Percentiles rank a stretch among this genome's conserved stretches.
These are phyloP conservation scores for Polymyxa betae DNA, from an alignment of 208 protist species.

Conservation along the genomic window DNA sequence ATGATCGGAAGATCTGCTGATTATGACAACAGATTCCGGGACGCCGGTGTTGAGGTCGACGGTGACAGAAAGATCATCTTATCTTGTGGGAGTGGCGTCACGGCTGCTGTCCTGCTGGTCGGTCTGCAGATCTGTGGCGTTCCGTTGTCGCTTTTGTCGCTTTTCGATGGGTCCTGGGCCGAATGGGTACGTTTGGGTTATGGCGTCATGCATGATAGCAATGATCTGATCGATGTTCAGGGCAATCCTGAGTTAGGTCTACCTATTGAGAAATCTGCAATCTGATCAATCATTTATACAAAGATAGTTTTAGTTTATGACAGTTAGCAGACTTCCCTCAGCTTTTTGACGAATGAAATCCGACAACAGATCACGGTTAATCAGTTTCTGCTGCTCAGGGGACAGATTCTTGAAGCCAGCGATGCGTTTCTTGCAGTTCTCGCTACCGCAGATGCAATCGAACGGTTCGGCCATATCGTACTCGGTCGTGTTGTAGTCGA, in stretches of 20 bases:
- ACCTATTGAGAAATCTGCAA: too few species aligned
- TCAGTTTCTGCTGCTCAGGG: background rate
- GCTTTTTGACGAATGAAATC: constrained; percentile 15
- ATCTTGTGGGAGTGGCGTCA: constrained; percentile 14
- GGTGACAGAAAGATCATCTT: constrained; percentile 3
- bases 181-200: background rate
- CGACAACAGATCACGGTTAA: background rate
- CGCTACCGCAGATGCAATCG: constrained; percentile 33
- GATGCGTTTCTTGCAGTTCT: background rate
- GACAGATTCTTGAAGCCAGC: constrained; percentile 46
- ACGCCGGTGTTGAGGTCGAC: background rate
- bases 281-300: too few species aligned
- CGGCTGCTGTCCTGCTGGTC: constrained; percentile 30
- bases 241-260: too few species aligned
- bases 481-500: constrained; percentile 53
- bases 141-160: background rate
- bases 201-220: too few species aligned
- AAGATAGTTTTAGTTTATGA: too few species aligned
- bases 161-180: constrained; percentile 34
- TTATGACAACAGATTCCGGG: background rate
- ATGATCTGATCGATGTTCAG: too few species aligned
- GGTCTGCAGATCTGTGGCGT: background rate
- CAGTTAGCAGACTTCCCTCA: too few species aligned
- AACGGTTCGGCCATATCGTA: constrained; percentile 31
- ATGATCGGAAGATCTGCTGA: background rate